Percentiles rank a stretch among this genome's conserved stretches.
phyloP scores from a whole-genome alignment of 495 filamentous ascomycete genomes.

The Penicillium lagena region DNA sequence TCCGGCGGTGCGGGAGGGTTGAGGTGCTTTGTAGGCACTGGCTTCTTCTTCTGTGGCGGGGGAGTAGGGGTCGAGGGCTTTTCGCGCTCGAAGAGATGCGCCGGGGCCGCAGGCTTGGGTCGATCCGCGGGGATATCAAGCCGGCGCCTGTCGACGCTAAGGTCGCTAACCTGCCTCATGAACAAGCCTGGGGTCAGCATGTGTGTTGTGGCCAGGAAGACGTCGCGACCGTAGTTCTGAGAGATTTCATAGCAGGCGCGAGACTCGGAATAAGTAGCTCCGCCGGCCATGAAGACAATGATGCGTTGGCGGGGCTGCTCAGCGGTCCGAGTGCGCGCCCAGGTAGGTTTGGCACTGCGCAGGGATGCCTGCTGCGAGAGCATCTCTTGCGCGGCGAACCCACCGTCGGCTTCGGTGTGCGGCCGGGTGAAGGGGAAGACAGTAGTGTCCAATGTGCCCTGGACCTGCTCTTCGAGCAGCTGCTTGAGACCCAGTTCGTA shows the following conservation, averaged over 20 bases:
- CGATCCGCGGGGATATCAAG: conserved; percentile 77
- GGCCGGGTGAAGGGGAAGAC: conserved; percentile 80
- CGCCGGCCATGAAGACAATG: conserved; percentile 93
- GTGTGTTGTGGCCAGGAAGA: conserved; percentile 88
- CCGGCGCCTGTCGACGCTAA: conserved; percentile 64
- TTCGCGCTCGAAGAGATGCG: conserved; percentile 80
- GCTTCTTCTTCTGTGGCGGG: conserved; percentile 29
- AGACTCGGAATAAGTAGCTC: conserved; percentile 86
- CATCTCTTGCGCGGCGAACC: conserved; percentile 42
- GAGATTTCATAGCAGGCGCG: conserved; percentile 86
- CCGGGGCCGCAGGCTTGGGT: conserved; percentile 73
- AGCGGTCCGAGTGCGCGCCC: conserved; percentile 75
- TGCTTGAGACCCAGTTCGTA: conserved; percentile 50
- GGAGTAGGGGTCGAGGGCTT: conserved; percentile 38
- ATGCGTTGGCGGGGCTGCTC: conserved; percentile 84
- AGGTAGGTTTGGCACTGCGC: conserved; percentile 84
- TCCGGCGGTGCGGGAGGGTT: conserved; percentile 44
- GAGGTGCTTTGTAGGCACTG: conserved; percentile 19
- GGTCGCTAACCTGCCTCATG: conserved; percentile 71
- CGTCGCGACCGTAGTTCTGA: conserved; percentile 60
- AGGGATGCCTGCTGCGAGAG: conserved; percentile 67
- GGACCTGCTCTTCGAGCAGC: conserved; percentile 65
- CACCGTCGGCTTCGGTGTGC: conserved; percentile 57
- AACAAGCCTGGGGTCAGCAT: conserved; percentile 81
- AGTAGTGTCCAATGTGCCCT: conserved; percentile 45